Conservation (phyloP, 805 yeast genomes). For the Monosporozyma siamensis region DNA sequence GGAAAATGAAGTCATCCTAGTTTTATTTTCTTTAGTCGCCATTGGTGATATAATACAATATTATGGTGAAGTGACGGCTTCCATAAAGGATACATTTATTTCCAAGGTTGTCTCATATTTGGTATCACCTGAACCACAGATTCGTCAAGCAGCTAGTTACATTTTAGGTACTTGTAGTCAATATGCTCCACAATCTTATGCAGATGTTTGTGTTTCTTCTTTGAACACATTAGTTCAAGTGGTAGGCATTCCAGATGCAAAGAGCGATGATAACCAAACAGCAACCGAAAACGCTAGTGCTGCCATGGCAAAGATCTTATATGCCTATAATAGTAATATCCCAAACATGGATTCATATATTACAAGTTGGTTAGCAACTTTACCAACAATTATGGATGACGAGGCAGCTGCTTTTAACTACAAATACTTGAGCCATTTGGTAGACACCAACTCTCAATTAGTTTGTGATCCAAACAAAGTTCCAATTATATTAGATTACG, state of each 20-base stretch:
- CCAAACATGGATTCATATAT: slow-evolving; percentile 56
- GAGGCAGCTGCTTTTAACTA: slow-evolving; percentile 85
- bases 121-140: slow-evolving; percentile 53
- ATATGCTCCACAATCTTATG: slow-evolving; percentile 56
- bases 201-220: slow-evolving; percentile 56
- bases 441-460: slow-evolving; percentile 55
- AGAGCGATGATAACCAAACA: slow-evolving; percentile 70
- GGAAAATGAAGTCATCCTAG: slow-evolving; percentile 59
- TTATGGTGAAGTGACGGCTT: slow-evolving; percentile 59
- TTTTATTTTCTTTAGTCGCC: slow-evolving; percentile 70
- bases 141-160: slow-evolving; percentile 82
- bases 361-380: slow-evolving; percentile 66
- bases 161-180: slow-evolving; percentile 83
- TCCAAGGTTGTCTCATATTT: slow-evolving; percentile 58
- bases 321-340: slow-evolving; percentile 46
- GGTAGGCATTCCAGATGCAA: slow-evolving; percentile 68
- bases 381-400: slow-evolving; percentile 77
- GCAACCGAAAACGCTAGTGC: slow-evolving; percentile 84
- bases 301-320: slow-evolving; percentile 77
- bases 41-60: slow-evolving; percentile 74
- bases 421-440: slow-evolving; percentile 61
- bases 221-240: slow-evolving; percentile 67
- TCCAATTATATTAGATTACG: slow-evolving; percentile 55
- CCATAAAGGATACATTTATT: slow-evolving; percentile 56
- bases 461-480: slow-evolving; percentile 40